Conservation (phyloP, 78 protist species). For the Dictyostelium purpureum region DNA sequence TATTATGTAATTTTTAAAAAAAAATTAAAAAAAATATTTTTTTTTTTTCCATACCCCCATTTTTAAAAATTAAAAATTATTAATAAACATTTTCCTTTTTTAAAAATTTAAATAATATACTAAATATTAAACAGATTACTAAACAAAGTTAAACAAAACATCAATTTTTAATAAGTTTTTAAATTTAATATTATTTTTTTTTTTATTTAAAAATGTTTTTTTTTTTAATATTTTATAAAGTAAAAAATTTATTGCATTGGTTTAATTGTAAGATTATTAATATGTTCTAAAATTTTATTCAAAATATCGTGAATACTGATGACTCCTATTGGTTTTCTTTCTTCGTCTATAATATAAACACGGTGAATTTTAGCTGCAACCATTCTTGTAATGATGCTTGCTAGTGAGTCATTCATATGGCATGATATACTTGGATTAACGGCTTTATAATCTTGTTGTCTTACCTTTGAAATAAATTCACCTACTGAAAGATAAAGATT, state of each 20-base stretch:
- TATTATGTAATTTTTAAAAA: too few species aligned
- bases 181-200: too few species aligned
- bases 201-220: too few species aligned
- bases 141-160: too few species aligned
- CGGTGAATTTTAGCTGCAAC: constrained; percentile 67
- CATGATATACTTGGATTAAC: constrained; percentile 55
- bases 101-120: too few species aligned
- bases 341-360: constrained; percentile 39
- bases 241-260: neutral
- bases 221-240: too few species aligned
- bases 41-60: too few species aligned
- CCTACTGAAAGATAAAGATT: constrained; percentile 70
- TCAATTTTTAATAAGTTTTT: too few species aligned
- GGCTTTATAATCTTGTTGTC: constrained; percentile 57
- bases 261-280: constrained; percentile 6
- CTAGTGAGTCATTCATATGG: constrained; percentile 4
- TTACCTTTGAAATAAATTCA: constrained; percentile 54
- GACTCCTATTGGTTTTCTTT: constrained; percentile 63
- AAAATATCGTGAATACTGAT: constrained; percentile 58
- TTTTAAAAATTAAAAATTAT: too few species aligned
- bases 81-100: too few species aligned
- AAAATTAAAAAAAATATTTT: too few species aligned
- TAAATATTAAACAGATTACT: too few species aligned
- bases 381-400: constrained; percentile 51
- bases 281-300: constrained; percentile 40